Percentiles rank a stretch among this genome's conserved stretches.
phyloP scores from a whole-genome alignment of 202 grass and related monocot genomes.

The Digitaria exilis region DNA sequence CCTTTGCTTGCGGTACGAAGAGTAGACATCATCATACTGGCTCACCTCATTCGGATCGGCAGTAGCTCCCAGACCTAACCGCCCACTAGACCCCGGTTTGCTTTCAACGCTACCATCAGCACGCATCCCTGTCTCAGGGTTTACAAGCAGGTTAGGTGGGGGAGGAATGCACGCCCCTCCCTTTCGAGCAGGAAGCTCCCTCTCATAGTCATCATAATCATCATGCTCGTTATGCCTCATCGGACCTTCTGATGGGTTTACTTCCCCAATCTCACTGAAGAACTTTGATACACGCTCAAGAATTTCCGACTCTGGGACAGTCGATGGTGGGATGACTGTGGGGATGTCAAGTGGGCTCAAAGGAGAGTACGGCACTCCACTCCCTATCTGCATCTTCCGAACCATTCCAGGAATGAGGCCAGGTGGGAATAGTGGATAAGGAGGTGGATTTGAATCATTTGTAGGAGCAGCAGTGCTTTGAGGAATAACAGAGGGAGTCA shows the following conservation, averaged over 20 bases:
- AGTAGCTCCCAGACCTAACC: constrained; percentile 75
- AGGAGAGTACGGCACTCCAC: constrained; percentile 91
- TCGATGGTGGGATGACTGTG: constrained; percentile 76
- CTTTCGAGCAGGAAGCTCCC: constrained; percentile 67
- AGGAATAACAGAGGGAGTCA: constrained; percentile 29
- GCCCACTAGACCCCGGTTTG: constrained; percentile 53
- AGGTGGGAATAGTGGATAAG: constrained; percentile 88
- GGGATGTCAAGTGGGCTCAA: constrained; percentile 90
- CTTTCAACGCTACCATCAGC: constrained; percentile 69
- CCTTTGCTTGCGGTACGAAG: constrained; percentile 90
- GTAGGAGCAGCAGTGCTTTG: constrained; percentile 34
- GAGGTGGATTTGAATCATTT: constrained; percentile 62
- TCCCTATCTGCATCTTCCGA: constrained; percentile 93
- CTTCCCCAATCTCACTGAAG: constrained; percentile 90
- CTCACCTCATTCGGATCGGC: constrained; percentile 64
- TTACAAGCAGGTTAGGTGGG: constrained; percentile 62
- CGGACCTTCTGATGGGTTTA: constrained; percentile 90
- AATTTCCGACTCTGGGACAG: constrained; percentile 70
- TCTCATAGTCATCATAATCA: constrained; percentile 73
- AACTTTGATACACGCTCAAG: constrained; percentile 85
- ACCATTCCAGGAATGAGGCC: constrained; percentile 98
- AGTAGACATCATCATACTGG: constrained; percentile 93
- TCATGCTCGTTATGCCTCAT: constrained; percentile 53
- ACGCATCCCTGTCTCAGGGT: constrained; percentile 80
- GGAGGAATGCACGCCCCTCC: constrained; percentile 91